Percentiles rank a stretch among this genome's conserved stretches.
These are phyloP conservation scores for Suillus subluteus DNA, from an alignment of 768 basidiomycete species.

Conservation along the genomic window DNA sequence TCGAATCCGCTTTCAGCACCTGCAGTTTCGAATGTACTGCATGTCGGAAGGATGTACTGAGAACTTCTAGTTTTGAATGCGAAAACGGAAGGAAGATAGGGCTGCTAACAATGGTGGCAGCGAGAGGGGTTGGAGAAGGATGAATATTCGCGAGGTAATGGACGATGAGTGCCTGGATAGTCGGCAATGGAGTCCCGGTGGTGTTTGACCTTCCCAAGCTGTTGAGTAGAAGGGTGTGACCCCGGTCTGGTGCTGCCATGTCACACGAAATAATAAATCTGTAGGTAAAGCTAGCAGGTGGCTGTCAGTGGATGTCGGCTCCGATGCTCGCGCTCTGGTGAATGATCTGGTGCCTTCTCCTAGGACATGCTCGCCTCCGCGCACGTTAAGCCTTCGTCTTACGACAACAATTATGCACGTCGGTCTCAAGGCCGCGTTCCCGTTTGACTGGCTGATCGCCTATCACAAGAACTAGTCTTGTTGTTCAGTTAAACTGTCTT, in stretches of 20 bases:
- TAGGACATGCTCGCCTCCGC: neutral
- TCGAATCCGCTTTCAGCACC: conserved; percentile 32
- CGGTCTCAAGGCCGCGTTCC: neutral
- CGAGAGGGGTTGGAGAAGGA: conserved; percentile 36
- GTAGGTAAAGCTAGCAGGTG: neutral
- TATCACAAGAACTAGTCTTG: neutral
- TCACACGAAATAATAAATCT: neutral
- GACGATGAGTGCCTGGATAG: conserved; percentile 31
- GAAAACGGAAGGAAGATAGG: conserved; percentile 35
- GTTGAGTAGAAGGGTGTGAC: conserved; percentile 29
- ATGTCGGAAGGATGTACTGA: conserved; percentile 33
- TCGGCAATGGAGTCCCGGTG: conserved; percentile 18
- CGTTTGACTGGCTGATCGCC: neutral
- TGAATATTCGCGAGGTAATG: conserved; percentile 32
- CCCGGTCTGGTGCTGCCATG: conserved; percentile 19
- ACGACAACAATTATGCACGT: neutral
- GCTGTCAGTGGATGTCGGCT: no score
- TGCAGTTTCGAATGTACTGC: conserved; percentile 34
- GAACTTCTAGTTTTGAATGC: conserved; percentile 30
- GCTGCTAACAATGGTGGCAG: conserved; percentile 36
- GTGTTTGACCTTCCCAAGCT: conserved; percentile 26
- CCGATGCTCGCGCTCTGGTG: neutral
- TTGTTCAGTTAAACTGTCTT: neutral
- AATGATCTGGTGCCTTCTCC: neutral
- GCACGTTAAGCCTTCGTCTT: neutral